A percentile compares a stretch with the other conserved stretches of the same genome.
Conservation (phyloP, 2,329 filamentous ascomycete genomes). For the Phaeophleospora eucalypticola region DNA sequence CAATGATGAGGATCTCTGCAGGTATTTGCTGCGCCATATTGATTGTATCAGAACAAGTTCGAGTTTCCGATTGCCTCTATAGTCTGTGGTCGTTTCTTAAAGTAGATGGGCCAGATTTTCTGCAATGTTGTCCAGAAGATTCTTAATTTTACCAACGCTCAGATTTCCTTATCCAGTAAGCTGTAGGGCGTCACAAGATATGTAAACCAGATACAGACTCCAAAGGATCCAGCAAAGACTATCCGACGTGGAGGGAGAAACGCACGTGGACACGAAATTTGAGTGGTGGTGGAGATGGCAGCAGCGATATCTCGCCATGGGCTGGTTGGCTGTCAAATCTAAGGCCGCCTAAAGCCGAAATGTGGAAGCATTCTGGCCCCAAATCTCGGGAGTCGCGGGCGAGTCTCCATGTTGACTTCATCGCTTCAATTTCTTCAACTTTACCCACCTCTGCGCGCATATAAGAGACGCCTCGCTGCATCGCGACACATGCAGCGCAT, state of each 20-base stretch:
- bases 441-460: not conserved
- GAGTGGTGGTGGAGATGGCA: not conserved
- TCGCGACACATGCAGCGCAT: constrained; percentile 18
- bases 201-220: too few species aligned
- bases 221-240: too few species aligned
- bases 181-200: too few species aligned
- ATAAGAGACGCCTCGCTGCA: not conserved
- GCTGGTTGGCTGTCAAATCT: not conserved
- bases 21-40: constrained; percentile 23
- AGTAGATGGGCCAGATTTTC: not conserved
- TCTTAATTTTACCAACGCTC: too few species aligned
- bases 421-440: not conserved
- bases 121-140: too few species aligned
- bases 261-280: too few species aligned
- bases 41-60: not conserved
- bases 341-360: not conserved
- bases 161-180: too few species aligned
- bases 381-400: not conserved
- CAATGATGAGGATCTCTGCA: constrained; percentile 46
- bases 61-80: too few species aligned
- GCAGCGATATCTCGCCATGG: not conserved
- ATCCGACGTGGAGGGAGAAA: too few species aligned
- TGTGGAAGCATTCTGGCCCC: not conserved
- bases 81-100: too few species aligned
- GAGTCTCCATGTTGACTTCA: not conserved